These are phyloP conservation scores for Camelina laxa DNA, from an alignment of 345 rosid genomes.

Conservation along the genomic window DNA sequence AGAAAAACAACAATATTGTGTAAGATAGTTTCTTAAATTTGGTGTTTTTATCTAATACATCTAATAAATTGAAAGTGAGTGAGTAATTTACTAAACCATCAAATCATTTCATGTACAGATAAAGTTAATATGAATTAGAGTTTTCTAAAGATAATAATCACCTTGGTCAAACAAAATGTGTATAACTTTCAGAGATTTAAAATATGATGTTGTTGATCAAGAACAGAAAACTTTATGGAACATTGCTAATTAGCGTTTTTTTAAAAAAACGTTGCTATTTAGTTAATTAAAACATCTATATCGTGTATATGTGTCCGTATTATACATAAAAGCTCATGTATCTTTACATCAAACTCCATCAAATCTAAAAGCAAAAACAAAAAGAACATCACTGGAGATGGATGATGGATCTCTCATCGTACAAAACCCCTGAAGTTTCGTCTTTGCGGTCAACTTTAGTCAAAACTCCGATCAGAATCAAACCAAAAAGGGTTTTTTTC, in stretches of 20 bases:
- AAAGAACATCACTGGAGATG: conserved; percentile 21
- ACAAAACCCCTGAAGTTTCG: conserved; percentile 32
- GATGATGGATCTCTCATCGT: conserved; percentile 26
- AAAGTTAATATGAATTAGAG: not conserved
- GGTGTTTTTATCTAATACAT: no score
- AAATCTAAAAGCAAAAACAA: conserved; percentile 2
- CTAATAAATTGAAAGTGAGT: not conserved
- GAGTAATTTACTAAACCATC: not conserved
- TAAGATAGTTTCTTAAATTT: not conserved
- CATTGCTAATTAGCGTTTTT: conserved; percentile 24
- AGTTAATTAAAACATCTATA: not conserved
- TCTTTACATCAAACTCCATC: conserved; percentile 40
- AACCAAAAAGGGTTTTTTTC: conserved; percentile 39
- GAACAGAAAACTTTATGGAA: not conserved
- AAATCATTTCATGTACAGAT: not conserved
- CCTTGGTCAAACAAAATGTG: not conserved
- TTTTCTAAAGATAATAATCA: not conserved
- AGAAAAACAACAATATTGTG: no score
- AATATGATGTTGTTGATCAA: not conserved
- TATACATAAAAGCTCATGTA: conserved; percentile 38
- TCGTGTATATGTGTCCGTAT: conserved; percentile 26
- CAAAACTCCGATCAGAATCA: conserved; percentile 33
- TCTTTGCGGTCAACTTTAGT: conserved; percentile 25
- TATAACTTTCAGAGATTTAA: not conserved
- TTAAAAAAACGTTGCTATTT: conserved; percentile 8